Base-by-base conservation (phyloP, 192 early-diverging fungal genomes). In the Dissophora globulifera region DNA sequence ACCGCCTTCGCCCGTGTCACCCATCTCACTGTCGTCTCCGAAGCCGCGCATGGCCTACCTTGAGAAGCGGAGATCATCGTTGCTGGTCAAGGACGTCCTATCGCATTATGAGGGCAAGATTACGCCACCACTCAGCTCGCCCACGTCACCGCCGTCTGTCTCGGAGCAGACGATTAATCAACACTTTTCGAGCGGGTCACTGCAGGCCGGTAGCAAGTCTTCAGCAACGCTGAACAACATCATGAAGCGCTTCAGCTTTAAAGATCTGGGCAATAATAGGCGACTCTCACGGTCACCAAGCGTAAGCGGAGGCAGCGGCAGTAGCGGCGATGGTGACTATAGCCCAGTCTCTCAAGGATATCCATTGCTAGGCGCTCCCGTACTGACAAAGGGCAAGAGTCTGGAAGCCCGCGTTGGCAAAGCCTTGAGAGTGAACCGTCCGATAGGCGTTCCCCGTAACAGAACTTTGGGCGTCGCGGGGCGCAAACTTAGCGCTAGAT, bases 41-140 rank as follows among this genome's bases (percentile, higher is more conserved):
- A 55, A 56, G 53, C 15, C 35, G 4, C 43, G 23, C 4, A 60
- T 55, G 43, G 56, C 17, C 1, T 38, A 41, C 27, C 12, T 22
- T n/a, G 63, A 61, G 22, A 60, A 31, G 20, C 57, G 72, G 13
- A 40, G 72, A 26, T 55, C 72, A 4, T 76, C 72, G 0, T 35
- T 76, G 22, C 43, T 67, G 38, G 50, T 76, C 58, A 76, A 67
- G 30, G 72, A 76, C 23, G 63, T 76, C 11, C 50, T 76, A 4
- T 60, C 63, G 9, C 50, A 61, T n/a, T 76, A 67, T 13, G 63
- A 76, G 16, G 72, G 63, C 11, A 32, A 49, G 23, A 54, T 57
- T 26, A 67, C 72, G 2, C 63, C 72, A 8, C 72, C 72, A 15
- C 43, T 76, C 35, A 76, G 67, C 46, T 76, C 63, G 5, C 72